These are phyloP conservation scores for Apiospora aurea DNA, from an alignment of 2,329 filamentous ascomycete species.

Conservation along the genomic window DNA sequence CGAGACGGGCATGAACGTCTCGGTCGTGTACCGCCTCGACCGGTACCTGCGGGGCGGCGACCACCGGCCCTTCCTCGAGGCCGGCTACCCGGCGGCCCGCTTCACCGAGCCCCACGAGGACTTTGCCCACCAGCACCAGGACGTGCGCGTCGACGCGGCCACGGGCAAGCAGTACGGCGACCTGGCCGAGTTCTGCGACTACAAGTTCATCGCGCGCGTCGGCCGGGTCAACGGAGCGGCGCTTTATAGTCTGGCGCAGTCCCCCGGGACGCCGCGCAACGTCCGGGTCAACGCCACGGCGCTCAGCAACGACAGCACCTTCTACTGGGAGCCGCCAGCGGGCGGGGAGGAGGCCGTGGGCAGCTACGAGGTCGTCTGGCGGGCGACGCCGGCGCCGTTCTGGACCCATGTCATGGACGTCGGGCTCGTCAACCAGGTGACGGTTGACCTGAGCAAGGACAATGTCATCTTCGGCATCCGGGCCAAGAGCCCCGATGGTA, in stretches of 20 bases:
- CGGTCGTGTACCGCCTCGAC: slow-evolving; percentile 62
- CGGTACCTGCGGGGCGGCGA: slow-evolving; percentile 64
- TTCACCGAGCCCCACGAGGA: slow-evolving; percentile 66
- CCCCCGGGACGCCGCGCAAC: slow-evolving; percentile 56
- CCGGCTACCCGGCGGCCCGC: slow-evolving; percentile 61
- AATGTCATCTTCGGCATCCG: slow-evolving; percentile 64
- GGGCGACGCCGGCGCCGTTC: slow-evolving; percentile 55
- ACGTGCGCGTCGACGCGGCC: slow-evolving; percentile 50
- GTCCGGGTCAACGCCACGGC: slow-evolving; percentile 55
- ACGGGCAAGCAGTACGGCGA: slow-evolving; percentile 63
- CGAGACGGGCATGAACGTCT: slow-evolving; percentile 61
- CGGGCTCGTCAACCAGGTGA: slow-evolving; percentile 52
- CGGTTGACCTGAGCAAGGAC: slow-evolving; percentile 60
- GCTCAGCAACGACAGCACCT: slow-evolving; percentile 56
- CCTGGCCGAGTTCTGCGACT: slow-evolving; percentile 63
- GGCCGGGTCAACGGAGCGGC: slow-evolving; percentile 61
- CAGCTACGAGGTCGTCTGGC: slow-evolving; percentile 64
- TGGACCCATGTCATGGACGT: slow-evolving; percentile 59
- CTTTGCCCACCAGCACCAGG: slow-evolving; percentile 64
- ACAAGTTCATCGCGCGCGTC: slow-evolving; percentile 59
- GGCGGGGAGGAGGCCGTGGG: slow-evolving; percentile 42
- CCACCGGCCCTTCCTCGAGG: slow-evolving; percentile 60
- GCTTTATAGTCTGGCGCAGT: slow-evolving; percentile 60
- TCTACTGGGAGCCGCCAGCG: slow-evolving; percentile 56
- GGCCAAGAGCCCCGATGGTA: slow-evolving; percentile 41